Percentiles rank a stretch among this genome's conserved stretches.
phyloP scores from a whole-genome alignment of 2,329 filamentous ascomycete genomes.

The Ceratocystis papillata region DNA sequence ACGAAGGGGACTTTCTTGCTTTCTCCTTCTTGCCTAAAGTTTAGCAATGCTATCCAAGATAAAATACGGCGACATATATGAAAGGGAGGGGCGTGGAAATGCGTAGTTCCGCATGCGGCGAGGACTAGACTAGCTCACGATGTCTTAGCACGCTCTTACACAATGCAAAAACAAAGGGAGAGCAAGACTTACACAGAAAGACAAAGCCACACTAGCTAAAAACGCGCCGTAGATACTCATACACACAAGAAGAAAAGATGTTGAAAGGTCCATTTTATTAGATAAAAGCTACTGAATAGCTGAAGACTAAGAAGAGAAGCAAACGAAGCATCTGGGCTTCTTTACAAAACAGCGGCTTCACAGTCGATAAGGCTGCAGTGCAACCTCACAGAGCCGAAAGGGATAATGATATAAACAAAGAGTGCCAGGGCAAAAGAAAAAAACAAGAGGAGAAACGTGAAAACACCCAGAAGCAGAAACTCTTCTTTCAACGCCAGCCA shows the following conservation, averaged over 20 bases:
- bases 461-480: constrained; percentile 9
- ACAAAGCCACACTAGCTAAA: no score
- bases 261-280: neutral
- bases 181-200: no score
- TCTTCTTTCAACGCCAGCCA: neutral
- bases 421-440: neutral
- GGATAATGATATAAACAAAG: neutral
- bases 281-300: neutral
- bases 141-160: no score
- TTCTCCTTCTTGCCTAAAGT: no score
- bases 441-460: constrained; percentile 3
- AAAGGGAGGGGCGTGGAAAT: no score
- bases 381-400: neutral
- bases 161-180: neutral
- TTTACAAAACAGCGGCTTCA: neutral
- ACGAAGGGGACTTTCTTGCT: no score
- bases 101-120: neutral
- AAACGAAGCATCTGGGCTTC: neutral
- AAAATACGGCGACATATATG: no score
- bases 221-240: no score
- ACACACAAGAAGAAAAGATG: neutral
- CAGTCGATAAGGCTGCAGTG: neutral
- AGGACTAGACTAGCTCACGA: neutral
- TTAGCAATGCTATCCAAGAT: no score
- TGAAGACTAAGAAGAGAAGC: neutral